A percentile compares a stretch with the other conserved stretches of the same genome.
Evolutionary conservation across 2,329 filamentous ascomycete genomes (phyloP).

Genomic region (Alternaria sp.): DNA sequence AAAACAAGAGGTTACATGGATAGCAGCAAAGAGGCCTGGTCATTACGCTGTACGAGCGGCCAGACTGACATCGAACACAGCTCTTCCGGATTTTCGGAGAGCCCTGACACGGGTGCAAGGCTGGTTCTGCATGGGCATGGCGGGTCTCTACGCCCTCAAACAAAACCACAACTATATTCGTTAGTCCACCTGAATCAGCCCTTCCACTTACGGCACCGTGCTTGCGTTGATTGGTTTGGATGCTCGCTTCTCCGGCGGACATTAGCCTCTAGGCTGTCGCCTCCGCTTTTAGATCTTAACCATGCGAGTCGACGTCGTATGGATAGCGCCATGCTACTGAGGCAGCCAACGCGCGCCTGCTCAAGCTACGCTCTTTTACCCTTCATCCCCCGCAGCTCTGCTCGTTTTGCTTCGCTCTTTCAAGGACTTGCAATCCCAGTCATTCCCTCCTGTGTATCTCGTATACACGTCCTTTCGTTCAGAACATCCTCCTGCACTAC

Average conservation of each 20-base stretch:
- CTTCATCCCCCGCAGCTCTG: constrained; percentile 31
- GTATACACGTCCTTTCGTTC: constrained; percentile 50
- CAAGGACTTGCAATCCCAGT: constrained; percentile 32
- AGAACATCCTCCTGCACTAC: constrained; percentile 15
- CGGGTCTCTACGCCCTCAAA: constrained; percentile 35
- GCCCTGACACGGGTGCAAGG: constrained; percentile 25
- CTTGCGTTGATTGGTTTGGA: constrained; percentile 32
- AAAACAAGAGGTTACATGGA: neutral
- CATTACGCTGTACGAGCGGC: constrained; percentile 16
- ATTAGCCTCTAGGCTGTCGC: constrained; percentile 36
- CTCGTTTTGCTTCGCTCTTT: constrained; percentile 26
- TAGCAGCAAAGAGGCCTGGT: neutral
- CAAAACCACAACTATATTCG: constrained; percentile 31
- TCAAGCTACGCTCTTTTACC: constrained; percentile 39
- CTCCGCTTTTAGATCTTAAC: constrained; percentile 48
- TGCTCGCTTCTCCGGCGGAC: constrained; percentile 32
- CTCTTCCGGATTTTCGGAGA: constrained; percentile 11
- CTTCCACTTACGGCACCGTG: constrained; percentile 36
- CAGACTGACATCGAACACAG: constrained; percentile 18
- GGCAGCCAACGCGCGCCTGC: constrained; percentile 30
- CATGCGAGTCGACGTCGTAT: constrained; percentile 35
- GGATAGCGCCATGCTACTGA: constrained; percentile 40
- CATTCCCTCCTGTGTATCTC: constrained; percentile 41
- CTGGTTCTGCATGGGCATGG: constrained; percentile 29
- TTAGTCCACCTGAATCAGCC: constrained; percentile 31